These are phyloP conservation scores for Debaryomycetaceae sp. DNA, from an alignment of 1,139 yeast species.

Conservation along the genomic window DNA sequence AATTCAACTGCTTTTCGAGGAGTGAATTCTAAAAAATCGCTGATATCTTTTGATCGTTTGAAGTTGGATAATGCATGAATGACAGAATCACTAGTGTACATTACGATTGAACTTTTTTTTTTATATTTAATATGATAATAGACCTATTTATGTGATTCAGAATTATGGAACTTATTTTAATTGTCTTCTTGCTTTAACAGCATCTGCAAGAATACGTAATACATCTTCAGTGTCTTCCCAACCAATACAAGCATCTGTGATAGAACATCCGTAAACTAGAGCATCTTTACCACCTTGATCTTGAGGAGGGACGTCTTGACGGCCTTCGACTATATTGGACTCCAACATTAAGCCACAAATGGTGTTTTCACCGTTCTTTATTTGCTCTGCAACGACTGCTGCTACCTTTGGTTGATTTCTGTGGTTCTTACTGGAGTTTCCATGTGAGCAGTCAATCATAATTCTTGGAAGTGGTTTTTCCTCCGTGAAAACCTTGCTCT, in stretches of 20 bases:
- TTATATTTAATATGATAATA: no score
- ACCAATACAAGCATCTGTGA: slow-evolving; percentile 94
- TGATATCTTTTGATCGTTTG: no score
- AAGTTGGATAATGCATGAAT: background rate
- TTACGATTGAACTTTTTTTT: background rate
- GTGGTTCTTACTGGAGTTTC: slow-evolving; percentile 87
- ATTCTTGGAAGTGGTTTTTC: slow-evolving; percentile 59
- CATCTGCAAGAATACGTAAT: slow-evolving; percentile 66
- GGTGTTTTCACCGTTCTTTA: slow-evolving; percentile 67
- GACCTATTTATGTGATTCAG: background rate
- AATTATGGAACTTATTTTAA: slow-evolving; percentile 10
- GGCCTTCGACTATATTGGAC: slow-evolving; percentile 85
- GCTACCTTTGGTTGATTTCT: slow-evolving; percentile 95
- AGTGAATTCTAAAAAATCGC: slow-evolving; percentile 13
- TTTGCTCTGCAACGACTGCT: slow-evolving; percentile 70
- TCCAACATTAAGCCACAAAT: slow-evolving; percentile 97
- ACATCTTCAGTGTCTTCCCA: slow-evolving; percentile 82
- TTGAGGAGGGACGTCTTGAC: slow-evolving; percentile 80
- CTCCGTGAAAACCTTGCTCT: slow-evolving; percentile 51
- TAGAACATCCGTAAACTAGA: slow-evolving; percentile 86
- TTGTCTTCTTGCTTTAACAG: slow-evolving; percentile 74
- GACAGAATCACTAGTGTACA: background rate
- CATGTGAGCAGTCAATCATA: slow-evolving; percentile 98
- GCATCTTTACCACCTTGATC: slow-evolving; percentile 65
- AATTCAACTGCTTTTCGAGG: slow-evolving; percentile 71